Evolutionary conservation across 331 rosid species (phyloP).

Genomic region (Acacia concinna): DNA sequence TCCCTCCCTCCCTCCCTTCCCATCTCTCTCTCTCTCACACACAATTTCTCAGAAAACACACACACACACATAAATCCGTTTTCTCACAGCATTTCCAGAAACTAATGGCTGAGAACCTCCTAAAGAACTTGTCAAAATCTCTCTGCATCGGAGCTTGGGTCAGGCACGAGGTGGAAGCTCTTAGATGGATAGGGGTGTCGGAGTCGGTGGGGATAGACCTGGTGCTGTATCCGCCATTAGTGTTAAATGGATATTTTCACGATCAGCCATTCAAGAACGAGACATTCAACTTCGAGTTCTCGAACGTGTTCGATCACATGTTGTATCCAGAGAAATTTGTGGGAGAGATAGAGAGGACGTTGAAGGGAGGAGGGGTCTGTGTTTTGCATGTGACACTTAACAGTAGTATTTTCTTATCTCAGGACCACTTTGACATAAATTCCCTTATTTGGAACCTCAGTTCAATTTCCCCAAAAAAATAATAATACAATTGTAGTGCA

Average conservation of each 20-base stretch:
- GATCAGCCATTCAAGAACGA: constrained; percentile 60
- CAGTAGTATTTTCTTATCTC: too few relatives aligned
- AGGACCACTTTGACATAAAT: too few relatives aligned
- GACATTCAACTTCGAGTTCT: constrained; percentile 82
- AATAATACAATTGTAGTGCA: too few relatives aligned
- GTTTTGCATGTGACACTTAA: constrained; percentile 79
- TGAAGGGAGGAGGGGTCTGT: constrained; percentile 69
- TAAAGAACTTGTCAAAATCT: constrained; percentile 50
- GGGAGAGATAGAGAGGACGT: constrained; percentile 81
- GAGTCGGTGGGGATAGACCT: constrained; percentile 83
- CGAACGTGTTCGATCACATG: constrained; percentile 96
- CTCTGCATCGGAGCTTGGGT: constrained; percentile 81
- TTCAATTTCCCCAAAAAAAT: too few relatives aligned
- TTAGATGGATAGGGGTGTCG: constrained; percentile 56
- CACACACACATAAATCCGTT: too few relatives aligned
- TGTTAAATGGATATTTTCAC: constrained; percentile 77
- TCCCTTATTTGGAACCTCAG: too few relatives aligned
- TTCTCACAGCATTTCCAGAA: constrained; percentile 59
- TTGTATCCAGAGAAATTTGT: constrained; percentile 73
- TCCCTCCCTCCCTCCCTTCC: too few relatives aligned
- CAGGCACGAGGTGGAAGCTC: constrained; percentile 90
- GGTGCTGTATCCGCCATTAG: constrained; percentile 82
- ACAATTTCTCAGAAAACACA: too few relatives aligned
- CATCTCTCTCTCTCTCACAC: too few relatives aligned
- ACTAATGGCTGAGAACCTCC: constrained; percentile 39